Evolutionary conservation across 2,329 filamentous ascomycete species (phyloP).

Genomic region (Stagonosporopsis chrysanthemi): DNA sequence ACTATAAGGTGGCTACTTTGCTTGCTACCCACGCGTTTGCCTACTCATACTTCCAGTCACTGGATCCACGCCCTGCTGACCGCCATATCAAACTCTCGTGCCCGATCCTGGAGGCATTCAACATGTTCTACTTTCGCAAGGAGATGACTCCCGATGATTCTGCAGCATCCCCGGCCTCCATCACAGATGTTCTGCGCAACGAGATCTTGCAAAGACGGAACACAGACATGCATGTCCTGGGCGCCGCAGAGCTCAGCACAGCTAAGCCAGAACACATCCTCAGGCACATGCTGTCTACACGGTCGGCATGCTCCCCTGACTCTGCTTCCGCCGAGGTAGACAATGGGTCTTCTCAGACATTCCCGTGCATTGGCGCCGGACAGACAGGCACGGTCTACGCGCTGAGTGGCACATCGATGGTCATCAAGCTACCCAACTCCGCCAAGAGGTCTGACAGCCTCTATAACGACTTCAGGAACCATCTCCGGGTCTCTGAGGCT

Average conservation of each 20-base stretch:
- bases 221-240: not conserved
- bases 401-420: not conserved
- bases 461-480: not conserved
- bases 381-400: conserved; percentile 11
- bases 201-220: not conserved
- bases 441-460: not conserved
- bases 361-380: not conserved
- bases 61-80: not conserved
- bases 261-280: not conserved
- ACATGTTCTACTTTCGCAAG: not conserved
- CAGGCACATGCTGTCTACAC: not conserved
- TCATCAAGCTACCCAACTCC: conserved; percentile 10
- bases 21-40: not conserved
- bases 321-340: not conserved
- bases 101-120: not conserved
- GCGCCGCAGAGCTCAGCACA: not conserved
- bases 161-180: not conserved
- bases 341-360: not conserved
- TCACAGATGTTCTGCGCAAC: not conserved
- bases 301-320: not conserved
- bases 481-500: not conserved
- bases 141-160: not conserved
- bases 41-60: not conserved
- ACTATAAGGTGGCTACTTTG: not conserved
- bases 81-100: not conserved